Conservation (phyloP, 2,329 filamentous ascomycete species). For the Penicillium sp. region DNA sequence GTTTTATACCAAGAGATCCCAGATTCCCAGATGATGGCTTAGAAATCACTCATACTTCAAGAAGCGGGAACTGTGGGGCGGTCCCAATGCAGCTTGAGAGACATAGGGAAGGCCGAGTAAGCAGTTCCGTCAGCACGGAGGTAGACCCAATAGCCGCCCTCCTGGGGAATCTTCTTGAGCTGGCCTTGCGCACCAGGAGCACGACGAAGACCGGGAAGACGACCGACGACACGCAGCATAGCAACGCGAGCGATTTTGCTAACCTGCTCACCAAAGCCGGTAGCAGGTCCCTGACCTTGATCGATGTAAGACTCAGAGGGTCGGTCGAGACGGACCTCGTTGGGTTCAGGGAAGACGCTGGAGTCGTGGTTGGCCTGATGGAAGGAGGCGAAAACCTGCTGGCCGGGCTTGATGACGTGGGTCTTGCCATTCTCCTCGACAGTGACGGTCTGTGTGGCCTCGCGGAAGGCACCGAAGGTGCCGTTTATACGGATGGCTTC, state of each 20-base stretch:
- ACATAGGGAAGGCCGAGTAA: slow-evolving; percentile 51
- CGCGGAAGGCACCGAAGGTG: slow-evolving; percentile 59
- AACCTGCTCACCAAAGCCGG: slow-evolving; percentile 59
- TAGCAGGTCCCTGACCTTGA: slow-evolving; percentile 60
- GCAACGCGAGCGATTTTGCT: slow-evolving; percentile 61
- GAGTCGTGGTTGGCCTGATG: slow-evolving; percentile 56
- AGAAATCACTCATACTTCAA: not conserved
- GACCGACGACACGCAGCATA: slow-evolving; percentile 64
- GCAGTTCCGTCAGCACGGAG: slow-evolving; percentile 63
- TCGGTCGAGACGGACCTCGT: slow-evolving; percentile 59
- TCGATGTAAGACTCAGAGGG: slow-evolving; percentile 63
- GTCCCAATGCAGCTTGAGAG: slow-evolving; percentile 47
- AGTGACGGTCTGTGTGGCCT: slow-evolving; percentile 47
- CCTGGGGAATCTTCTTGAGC: slow-evolving; percentile 60
- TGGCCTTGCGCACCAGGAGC: slow-evolving; percentile 62
- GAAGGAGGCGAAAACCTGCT: slow-evolving; percentile 63
- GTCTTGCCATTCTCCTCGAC: slow-evolving; percentile 51
- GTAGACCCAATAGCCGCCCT: slow-evolving; percentile 58
- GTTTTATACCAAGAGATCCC: not conserved
- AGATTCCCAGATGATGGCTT: too few species aligned
- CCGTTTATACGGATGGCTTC: slow-evolving; percentile 68
- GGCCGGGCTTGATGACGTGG: slow-evolving; percentile 53
- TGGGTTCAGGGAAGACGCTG: slow-evolving; percentile 58
- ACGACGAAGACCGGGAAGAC: slow-evolving; percentile 57
- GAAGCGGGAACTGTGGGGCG: slow-evolving; percentile 25